These are phyloP conservation scores for Thelephora terrestris DNA, from an alignment of 1,284 basidiomycete genomes.

Conservation along the genomic window DNA sequence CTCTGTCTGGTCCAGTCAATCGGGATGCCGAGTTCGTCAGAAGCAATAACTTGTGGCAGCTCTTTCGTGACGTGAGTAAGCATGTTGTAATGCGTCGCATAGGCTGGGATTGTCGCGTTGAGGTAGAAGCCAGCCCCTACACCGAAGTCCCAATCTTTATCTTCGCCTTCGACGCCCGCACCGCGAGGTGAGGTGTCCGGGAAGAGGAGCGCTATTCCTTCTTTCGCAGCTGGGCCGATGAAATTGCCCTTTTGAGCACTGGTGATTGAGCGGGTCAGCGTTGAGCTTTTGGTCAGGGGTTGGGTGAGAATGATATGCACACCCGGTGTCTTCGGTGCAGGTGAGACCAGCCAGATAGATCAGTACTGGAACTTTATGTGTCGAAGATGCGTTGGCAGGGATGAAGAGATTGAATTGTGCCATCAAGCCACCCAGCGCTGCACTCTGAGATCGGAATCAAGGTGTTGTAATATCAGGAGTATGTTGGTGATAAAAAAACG, in stretches of 20 bases:
- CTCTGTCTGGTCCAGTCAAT: constrained; percentile 65
- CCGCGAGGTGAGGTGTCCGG: constrained; percentile 95
- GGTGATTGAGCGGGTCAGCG: constrained; percentile 1
- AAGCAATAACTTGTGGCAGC: constrained; percentile 68
- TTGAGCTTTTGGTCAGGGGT: neutral
- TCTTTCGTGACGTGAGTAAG: constrained; percentile 75
- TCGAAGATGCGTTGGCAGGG: constrained; percentile 49
- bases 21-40: constrained; percentile 42
- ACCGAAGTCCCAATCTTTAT: constrained; percentile 89
- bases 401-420: constrained; percentile 89
- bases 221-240: constrained; percentile 66
- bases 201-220: constrained; percentile 88
- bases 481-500: constrained; percentile 9
- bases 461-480: neutral
- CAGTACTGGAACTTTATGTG: constrained; percentile 68
- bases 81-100: constrained; percentile 87
- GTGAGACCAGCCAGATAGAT: constrained; percentile 90
- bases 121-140: constrained; percentile 91
- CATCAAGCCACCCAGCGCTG: constrained; percentile 67
- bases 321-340: constrained; percentile 96
- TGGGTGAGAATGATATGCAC: constrained; percentile 12
- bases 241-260: constrained; percentile 87
- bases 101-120: constrained; percentile 77
- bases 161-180: constrained; percentile 83
- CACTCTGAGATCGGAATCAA: constrained; percentile 31